These are phyloP conservation scores for Malassezia cuniculi DNA, from an alignment of 1,284 basidiomycete genomes.

Conservation along the genomic window DNA sequence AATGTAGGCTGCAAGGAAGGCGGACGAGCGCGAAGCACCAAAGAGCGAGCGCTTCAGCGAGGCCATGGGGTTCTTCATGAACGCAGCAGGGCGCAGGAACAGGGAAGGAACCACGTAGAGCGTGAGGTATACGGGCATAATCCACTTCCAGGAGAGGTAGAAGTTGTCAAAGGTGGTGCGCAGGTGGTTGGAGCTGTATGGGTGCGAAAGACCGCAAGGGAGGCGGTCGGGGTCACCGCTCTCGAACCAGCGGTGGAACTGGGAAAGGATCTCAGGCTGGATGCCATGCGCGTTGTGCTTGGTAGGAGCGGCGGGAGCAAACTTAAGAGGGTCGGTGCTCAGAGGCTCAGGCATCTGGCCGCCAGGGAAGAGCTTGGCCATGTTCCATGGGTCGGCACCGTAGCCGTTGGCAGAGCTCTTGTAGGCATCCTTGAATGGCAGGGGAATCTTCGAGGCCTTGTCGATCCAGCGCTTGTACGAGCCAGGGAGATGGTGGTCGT, in stretches of 20 bases:
- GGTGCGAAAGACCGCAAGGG: slow-evolving; percentile 55
- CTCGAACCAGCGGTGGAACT: slow-evolving; percentile 31
- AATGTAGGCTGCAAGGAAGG: slow-evolving; percentile 77
- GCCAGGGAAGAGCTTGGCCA: slow-evolving; percentile 22
- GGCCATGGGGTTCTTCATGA: slow-evolving; percentile 29
- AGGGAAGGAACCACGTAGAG: slow-evolving; percentile 68
- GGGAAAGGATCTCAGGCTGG: slow-evolving; percentile 25
- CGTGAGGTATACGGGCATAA: slow-evolving; percentile 59
- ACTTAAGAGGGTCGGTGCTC: slow-evolving; percentile 22
- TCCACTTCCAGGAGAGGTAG: slow-evolving; percentile 52
- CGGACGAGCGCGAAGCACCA: slow-evolving; percentile 70
- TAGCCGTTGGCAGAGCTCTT: not conserved
- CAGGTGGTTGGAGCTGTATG: slow-evolving; percentile 60
- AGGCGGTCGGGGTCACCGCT: slow-evolving; percentile 17
- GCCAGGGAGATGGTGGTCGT: slow-evolving; percentile 24
- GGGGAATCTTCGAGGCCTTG: slow-evolving; percentile 25
- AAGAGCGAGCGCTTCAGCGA: slow-evolving; percentile 50
- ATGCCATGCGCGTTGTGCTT: slow-evolving; percentile 26
- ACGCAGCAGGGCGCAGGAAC: slow-evolving; percentile 37
- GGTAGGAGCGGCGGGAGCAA: slow-evolving; percentile 24
- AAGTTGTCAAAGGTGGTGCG: slow-evolving; percentile 61
- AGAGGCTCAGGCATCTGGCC: slow-evolving; percentile 33
- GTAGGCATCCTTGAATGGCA: not conserved
- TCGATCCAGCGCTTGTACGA: slow-evolving; percentile 40
- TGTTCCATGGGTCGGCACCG: slow-evolving; percentile 2